Base-by-base conservation (phyloP, 139 green algal genomes). In the Chlamydomonas sphaeroides region DNA sequence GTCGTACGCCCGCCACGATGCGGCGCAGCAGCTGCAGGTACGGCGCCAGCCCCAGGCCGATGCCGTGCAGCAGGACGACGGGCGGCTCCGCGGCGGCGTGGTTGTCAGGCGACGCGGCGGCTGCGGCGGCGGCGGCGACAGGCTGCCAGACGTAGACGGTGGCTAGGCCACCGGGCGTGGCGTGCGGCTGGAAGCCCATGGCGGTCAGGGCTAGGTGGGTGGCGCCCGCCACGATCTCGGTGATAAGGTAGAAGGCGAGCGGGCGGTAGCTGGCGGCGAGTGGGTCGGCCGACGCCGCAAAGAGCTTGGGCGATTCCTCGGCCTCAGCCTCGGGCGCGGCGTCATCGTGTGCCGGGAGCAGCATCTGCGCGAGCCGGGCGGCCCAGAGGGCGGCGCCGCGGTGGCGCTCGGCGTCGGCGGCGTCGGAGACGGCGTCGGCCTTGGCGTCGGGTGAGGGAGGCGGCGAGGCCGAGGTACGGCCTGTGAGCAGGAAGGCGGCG, bases 51-150 rank as follows among this genome's bases (percentile, higher is more conserved):
- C 90, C 90, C n/a, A 89, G 45, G 26, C 90, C 90, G 45, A 93
- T 88, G 45, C 90, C 90, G 56, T 93, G 90, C 48, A 92, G 65
- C 53, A 93, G 91, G 28, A 93, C 80, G 0, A 93, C 79, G 18
- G 90, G 90, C 69, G 17, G 6, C 18, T 26, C 25, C 23, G 23
- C 56, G 1, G 3, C 21, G 2, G 23, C 23, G n/a, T n/a, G n/a
- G n/a, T n/a, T n/a, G n/a, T n/a, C n/a, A n/a, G n/a, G n/a, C 42
- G 62, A 30, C 2, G 25, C 53, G 10, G 68, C 41, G 28, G 41
- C 45, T 48, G 68, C 68, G 17, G 26, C 26, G 56, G 68, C 68
- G 21, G 2, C 30, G 59, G 7, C 28, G 33, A 59, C 59, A 2
- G 38, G 56, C 25, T 21, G 15, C 56, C 56, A 62, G 3, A 62